Evolutionary conservation across 768 basidiomycete species (phyloP).

Genomic region (Pluteus cervinus): DNA sequence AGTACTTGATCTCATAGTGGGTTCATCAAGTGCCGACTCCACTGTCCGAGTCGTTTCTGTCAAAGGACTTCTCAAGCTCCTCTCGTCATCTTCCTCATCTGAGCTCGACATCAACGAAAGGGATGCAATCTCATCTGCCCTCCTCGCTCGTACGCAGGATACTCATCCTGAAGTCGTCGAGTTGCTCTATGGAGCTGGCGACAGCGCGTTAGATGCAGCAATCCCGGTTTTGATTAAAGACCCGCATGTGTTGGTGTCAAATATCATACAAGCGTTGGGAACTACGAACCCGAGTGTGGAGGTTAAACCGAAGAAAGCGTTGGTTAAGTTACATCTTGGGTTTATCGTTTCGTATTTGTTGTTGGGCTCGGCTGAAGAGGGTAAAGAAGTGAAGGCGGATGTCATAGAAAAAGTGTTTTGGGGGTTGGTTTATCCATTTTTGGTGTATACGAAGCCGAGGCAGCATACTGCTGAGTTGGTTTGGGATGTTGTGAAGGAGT

Average conservation of each 20-base stretch:
- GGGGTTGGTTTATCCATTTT: slow-evolving; percentile 60
- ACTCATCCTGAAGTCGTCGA: slow-evolving; percentile 53
- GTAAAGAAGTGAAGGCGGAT: too few species aligned
- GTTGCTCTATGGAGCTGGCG: slow-evolving; percentile 66
- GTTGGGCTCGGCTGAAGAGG: too few species aligned
- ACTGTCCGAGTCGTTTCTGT: slow-evolving; percentile 57
- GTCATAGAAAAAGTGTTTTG: slow-evolving; percentile 33
- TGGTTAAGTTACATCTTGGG: too few species aligned
- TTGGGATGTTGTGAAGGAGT: slow-evolving; percentile 67
- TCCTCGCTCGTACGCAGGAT: slow-evolving; percentile 69
- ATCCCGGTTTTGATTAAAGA: too few species aligned
- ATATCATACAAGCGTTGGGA: too few species aligned
- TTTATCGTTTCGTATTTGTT: too few species aligned
- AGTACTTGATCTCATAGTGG: slow-evolving; percentile 39
- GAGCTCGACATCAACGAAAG: too few species aligned
- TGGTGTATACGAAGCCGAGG: slow-evolving; percentile 69
- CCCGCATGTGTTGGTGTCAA: too few species aligned
- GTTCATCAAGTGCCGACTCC: slow-evolving; percentile 56
- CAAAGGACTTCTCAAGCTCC: slow-evolving; percentile 38
- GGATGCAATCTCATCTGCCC: slow-evolving; percentile 55
- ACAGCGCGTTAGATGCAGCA: slow-evolving; percentile 16
- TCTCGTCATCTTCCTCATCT: too few species aligned
- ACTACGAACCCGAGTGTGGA: too few species aligned
- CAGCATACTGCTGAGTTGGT: slow-evolving; percentile 59
- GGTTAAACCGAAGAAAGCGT: too few species aligned